Evolutionary conservation across 75 land plant species (phyloP).

Genomic region (Azolla pinnata): DNA sequence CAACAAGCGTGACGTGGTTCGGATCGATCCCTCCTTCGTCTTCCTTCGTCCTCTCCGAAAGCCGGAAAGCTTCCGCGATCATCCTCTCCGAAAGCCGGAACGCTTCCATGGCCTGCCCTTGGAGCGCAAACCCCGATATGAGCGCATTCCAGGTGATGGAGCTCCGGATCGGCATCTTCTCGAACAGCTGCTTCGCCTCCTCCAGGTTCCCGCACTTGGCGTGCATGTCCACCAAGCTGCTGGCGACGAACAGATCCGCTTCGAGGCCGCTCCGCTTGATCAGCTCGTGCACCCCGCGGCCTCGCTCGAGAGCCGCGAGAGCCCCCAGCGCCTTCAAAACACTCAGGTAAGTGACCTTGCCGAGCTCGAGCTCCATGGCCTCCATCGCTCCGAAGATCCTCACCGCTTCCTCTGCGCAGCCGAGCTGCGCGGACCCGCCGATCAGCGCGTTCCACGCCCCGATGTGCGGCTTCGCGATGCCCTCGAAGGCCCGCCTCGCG

Average conservation of each 20-base stretch:
- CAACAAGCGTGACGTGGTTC: constrained; percentile 4
- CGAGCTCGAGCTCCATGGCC: neutral
- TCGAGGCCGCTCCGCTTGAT: neutral
- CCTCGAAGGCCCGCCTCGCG: neutral
- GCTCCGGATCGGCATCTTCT: neutral
- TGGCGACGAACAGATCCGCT: constrained; percentile 2
- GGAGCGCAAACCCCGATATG: constrained; percentile 7
- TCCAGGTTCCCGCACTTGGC: constrained; percentile 9
- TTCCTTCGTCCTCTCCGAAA: neutral
- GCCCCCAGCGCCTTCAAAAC: constrained; percentile 7
- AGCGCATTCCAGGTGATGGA: constrained; percentile 8
- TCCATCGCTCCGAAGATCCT: neutral
- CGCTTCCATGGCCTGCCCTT: constrained; percentile 1
- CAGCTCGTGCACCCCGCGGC: neutral
- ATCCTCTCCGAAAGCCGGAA: neutral
- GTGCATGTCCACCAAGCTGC: constrained; percentile 3
- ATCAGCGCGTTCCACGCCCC: constrained; percentile 11
- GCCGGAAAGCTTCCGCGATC: neutral
- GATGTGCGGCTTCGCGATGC: neutral
- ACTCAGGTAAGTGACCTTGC: constrained; percentile 5
- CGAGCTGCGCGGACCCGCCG: neutral
- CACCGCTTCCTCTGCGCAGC: constrained; percentile 1
- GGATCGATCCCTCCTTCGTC: neutral
- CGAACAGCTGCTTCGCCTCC: constrained; percentile 5
- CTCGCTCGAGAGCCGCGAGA: constrained; percentile 4